Base-by-base conservation (phyloP, 169 alveolate species). In the Plasmodium inui region DNA sequence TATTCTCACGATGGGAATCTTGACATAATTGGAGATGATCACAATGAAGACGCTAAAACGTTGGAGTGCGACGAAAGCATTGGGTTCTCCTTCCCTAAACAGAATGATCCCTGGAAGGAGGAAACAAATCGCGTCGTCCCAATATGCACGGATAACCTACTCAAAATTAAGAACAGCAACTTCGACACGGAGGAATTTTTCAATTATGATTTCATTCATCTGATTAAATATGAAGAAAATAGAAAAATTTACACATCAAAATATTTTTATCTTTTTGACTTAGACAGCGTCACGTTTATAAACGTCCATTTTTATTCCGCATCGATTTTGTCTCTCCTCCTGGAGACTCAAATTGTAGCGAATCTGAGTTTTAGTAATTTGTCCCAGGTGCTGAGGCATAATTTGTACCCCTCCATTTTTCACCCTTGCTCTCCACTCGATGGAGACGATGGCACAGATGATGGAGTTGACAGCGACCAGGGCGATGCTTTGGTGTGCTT, bases 241-340 rank as follows among this genome's bases (percentile, higher is more conserved):
- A 12, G 39, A 1, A 57, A 50, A 81, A 79, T 89, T 19, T 89
- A 89, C 73, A 61, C 73, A 17, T 89, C 94, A 2, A 79, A 89
- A 67, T 79, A 89, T 89, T 89, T 79, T 67, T 89, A 89, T 50
- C 14, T 89, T 28, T 89, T 89, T 70, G 83, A 89, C 73, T 79
- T 89, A 73, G 82, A 37, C 46, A 81, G 83, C 1, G 90, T 89
- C 10, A 34, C 26, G 41, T 89, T 89, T 80, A 89, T 89, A 79
- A 89, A 89, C 82, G 79, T 71, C 19, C 74, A 55, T 67, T 79
- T 89, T 30, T 89, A 89, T 70, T 89, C 94, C 5, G 19, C 55
- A 5, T 57, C 61, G 9, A 79, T 79, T 61, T 71, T 78, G n/a
- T 89, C 94, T 28, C 30, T 73, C 14, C 50, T 89, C 19, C n/a